phyloP scores from a whole-genome alignment of 2,329 filamentous ascomycete genomes.

The Didymosphaeria variabile region DNA sequence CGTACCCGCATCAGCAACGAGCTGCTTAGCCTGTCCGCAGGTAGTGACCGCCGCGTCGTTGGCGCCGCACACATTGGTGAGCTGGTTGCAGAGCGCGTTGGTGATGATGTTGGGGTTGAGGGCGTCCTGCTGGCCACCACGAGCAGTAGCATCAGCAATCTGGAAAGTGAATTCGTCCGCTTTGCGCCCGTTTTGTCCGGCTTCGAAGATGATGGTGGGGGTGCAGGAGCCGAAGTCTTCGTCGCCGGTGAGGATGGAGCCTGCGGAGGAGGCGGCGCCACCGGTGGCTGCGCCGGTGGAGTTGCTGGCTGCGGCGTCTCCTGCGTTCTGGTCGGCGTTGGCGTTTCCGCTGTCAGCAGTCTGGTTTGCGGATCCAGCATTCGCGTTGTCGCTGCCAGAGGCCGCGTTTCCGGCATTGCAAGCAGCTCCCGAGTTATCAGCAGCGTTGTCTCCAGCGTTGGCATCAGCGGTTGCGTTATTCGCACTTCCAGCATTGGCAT shows the following conservation, averaged over 20 bases:
- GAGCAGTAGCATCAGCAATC: constrained; percentile 68
- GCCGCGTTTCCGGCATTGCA: constrained; percentile 25
- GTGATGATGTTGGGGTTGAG: constrained; percentile 79
- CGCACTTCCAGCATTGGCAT: constrained; percentile 14
- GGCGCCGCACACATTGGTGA: constrained; percentile 71
- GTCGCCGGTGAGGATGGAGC: constrained; percentile 24
- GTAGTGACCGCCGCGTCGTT: constrained; percentile 66
- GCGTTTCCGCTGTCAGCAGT: constrained; percentile 15
- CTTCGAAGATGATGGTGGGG: constrained; percentile 68
- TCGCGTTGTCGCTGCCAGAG: constrained; percentile 4
- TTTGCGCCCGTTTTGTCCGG: constrained; percentile 61
- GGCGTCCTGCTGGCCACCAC: constrained; percentile 70
- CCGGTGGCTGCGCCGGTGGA: constrained; percentile 19
- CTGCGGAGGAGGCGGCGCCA: constrained; percentile 23
- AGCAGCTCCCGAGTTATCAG: constrained; percentile 17
- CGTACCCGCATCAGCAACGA: constrained; percentile 58
- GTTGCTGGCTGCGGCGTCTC: constrained; percentile 21
- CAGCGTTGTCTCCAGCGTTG: constrained; percentile 3
- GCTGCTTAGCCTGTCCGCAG: constrained; percentile 63
- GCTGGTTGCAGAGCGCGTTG: constrained; percentile 75
- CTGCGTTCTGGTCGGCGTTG: neutral
- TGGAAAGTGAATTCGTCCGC: constrained; percentile 73
- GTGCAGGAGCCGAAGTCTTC: constrained; percentile 50
- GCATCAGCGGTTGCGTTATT: constrained; percentile 4
- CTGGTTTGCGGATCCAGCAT: constrained; percentile 11